These are phyloP conservation scores for Plantago elongata DNA, from an alignment of 257 asterid genomes.

Conservation along the genomic window DNA sequence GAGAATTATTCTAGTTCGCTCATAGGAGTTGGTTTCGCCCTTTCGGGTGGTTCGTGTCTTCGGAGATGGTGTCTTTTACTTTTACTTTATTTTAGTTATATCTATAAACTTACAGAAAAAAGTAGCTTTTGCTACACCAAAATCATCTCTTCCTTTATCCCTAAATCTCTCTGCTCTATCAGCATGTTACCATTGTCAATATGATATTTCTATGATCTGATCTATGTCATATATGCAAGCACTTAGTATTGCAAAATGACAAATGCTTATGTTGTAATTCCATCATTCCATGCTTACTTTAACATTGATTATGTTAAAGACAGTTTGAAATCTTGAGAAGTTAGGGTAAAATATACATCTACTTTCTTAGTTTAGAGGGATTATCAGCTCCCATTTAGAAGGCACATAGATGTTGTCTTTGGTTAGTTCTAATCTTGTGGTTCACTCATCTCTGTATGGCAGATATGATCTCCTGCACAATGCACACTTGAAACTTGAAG, in stretches of 20 bases:
- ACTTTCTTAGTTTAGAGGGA: not conserved
- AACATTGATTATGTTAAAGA: not conserved
- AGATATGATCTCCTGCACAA: conserved; percentile 98
- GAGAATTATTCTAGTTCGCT: too few relatives aligned
- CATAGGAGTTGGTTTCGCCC: too few relatives aligned
- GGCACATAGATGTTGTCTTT: conserved; percentile 9
- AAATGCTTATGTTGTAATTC: too few relatives aligned
- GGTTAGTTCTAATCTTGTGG: conserved; percentile 7
- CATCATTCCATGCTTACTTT: not conserved
- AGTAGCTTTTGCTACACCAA: too few relatives aligned
- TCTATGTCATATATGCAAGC: not conserved
- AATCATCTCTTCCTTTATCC: too few relatives aligned
- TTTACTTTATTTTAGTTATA: too few relatives aligned
- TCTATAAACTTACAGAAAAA: too few relatives aligned
- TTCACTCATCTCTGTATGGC: conserved; percentile 20
- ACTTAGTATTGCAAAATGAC: not conserved
- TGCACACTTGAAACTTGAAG: conserved; percentile 76
- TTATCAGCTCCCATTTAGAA: not conserved
- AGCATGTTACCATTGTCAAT: not conserved
- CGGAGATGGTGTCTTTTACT: too few relatives aligned
- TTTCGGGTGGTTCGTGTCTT: too few relatives aligned
- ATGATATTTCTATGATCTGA: not conserved
- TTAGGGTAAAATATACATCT: not conserved
- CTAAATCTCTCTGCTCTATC: too few relatives aligned
- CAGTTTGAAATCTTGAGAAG: conserved; percentile 4